phyloP scores from a whole-genome alignment of 257 asterid species.

The Nicotiana otophora region DNA sequence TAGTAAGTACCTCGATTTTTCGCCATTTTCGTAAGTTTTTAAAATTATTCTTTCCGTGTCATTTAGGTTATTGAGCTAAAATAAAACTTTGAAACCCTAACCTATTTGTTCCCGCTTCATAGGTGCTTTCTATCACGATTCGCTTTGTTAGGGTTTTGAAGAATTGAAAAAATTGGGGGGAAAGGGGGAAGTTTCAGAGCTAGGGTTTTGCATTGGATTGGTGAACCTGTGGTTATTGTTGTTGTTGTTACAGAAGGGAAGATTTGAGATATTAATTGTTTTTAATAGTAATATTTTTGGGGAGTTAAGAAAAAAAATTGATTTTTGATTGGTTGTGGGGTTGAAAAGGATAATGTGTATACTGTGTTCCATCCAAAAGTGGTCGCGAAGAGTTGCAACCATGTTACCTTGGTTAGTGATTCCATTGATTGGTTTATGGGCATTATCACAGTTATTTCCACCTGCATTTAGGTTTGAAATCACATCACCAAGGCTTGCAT shows the following conservation, averaged over 20 bases:
- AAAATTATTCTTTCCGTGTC: no score
- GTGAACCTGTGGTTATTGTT: conserved; percentile 13
- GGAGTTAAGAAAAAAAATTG: background rate
- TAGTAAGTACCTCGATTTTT: conserved; percentile 18
- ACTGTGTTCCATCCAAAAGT: conserved; percentile 94
- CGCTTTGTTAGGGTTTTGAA: conserved; percentile 58
- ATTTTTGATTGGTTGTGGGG: conserved; percentile 24
- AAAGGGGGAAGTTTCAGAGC: conserved; percentile 16
- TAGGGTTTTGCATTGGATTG: conserved; percentile 35
- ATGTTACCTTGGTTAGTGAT: conserved; percentile 99
- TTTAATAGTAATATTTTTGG: background rate
- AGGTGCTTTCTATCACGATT: conserved; percentile 44
- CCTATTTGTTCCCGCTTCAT: background rate
- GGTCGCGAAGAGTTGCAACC: conserved; percentile 94
- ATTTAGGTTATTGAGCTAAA: conserved; percentile 4
- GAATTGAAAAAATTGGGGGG: conserved; percentile 25
- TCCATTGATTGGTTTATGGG: conserved; percentile 95
- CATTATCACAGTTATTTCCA: conserved; percentile 89
- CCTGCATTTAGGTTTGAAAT: conserved; percentile 92
- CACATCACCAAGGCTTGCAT: conserved; percentile 90
- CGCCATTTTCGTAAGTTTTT: background rate
- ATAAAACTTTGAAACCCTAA: background rate
- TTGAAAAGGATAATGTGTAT: conserved; percentile 92
- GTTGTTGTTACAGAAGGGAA: background rate
- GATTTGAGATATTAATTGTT: conserved; percentile 15